Base-by-base conservation (phyloP, 345 rosid genomes). In the Geranium rotundifolium region DNA sequence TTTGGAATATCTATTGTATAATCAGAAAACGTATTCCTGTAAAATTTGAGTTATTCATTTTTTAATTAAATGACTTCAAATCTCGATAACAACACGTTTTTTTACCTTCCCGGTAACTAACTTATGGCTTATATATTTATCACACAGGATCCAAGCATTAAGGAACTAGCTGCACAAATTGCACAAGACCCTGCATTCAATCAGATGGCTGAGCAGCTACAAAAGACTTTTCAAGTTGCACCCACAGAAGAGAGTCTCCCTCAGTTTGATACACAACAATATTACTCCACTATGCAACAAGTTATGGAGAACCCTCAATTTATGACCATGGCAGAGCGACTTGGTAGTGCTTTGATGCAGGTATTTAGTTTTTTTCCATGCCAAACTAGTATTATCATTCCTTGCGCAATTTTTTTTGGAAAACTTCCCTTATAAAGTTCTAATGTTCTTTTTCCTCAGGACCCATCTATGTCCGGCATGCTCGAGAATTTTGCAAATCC, bases 241-340 rank as follows among this genome's bases (percentile, higher is more conserved):
- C 29, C 82, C 3, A 69, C 59, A 23, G 97, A 81, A 17, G 95
- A 79, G 0, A 62, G 74, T 58, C 34, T 79, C 37, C 96, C 97
- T 29, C 81, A 77, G 74, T 81, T 93, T 68, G 95, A 93, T 66
- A 65, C 87, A 19, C 83, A 88, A 60, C 89, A 88, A 62, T 93
- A 93, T 72, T 72, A 79, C 39, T 62, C 82, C 56, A 93, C 99
- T 10, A 86, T 93, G 95, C 90, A 88, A 62, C 96, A 93, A 74
- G 97, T 93, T 76, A 90, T 93, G 97, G 85, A 90, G 77, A 93
- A 93, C 78, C 99, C 96, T 37, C 92, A 86, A 49, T 90, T 93
- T 76, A 80, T 82, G 89, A 79, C 86, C 16, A 93, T 93, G 99
- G 99, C 99, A 0, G 92, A 93, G 78, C 89, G 80, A 54, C 97